Evolutionary conservation across 352 stramenopile genomes (phyloP).

Genomic region (Thraustochytrium sp.): DNA sequence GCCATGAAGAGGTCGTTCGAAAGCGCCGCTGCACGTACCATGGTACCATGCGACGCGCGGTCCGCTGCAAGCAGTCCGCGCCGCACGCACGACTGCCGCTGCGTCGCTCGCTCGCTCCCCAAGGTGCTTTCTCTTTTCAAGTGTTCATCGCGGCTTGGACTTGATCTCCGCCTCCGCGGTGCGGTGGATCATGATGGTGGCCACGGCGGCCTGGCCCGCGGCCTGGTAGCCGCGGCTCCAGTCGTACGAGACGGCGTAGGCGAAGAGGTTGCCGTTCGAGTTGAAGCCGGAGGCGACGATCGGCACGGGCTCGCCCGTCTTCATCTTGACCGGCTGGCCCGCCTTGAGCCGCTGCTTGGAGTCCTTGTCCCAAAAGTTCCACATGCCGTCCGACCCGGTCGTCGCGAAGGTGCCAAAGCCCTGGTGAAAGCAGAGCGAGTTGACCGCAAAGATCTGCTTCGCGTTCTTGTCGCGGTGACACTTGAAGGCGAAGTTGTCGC

Average conservation of each 20-base stretch:
- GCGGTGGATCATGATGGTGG: slow-evolving; percentile 24
- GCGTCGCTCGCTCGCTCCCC: too few relatives aligned
- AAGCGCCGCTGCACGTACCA: too few relatives aligned
- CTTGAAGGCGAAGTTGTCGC: slow-evolving; percentile 82
- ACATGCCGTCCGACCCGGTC: slow-evolving; percentile 85
- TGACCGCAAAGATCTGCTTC: slow-evolving; percentile 76
- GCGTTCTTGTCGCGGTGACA: slow-evolving; percentile 70
- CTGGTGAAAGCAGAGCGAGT: slow-evolving; percentile 78
- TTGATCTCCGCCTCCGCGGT: slow-evolving; percentile 15
- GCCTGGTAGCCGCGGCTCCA: slow-evolving; percentile 86
- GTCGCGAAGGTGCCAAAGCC: slow-evolving; percentile 91
- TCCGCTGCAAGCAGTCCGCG: too few relatives aligned
- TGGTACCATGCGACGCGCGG: too few relatives aligned
- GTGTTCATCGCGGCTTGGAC: neutral
- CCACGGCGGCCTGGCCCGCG: slow-evolving; percentile 62
- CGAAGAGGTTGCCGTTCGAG: slow-evolving; percentile 83
- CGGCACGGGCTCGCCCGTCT: slow-evolving; percentile 60
- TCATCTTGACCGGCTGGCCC: slow-evolving; percentile 62
- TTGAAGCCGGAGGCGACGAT: slow-evolving; percentile 88
- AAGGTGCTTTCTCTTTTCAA: too few relatives aligned
- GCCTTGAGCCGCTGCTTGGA: slow-evolving; percentile 90
- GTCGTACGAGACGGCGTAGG: slow-evolving; percentile 93
- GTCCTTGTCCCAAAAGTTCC: slow-evolving; percentile 98
- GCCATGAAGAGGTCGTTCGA: too few relatives aligned
- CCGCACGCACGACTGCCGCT: too few relatives aligned